A percentile compares a stretch with the other conserved stretches of the same genome.
Evolutionary conservation across 805 yeast genomes (phyloP).

Genomic region (Ogataea pini): DNA sequence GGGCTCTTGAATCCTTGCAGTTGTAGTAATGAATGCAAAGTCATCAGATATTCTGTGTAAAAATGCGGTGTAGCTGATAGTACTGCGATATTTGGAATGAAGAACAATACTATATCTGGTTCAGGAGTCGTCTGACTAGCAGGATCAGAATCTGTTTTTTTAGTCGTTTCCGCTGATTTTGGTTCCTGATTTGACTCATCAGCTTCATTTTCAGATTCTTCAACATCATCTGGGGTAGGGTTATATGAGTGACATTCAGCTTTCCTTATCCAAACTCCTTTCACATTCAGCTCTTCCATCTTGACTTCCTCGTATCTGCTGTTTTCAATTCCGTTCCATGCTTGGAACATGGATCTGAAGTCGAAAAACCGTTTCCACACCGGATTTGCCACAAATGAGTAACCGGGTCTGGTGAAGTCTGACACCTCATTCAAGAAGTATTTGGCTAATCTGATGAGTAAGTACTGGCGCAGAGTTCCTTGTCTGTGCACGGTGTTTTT

Average conservation of each 20-base stretch:
- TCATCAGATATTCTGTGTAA: conserved; percentile 46
- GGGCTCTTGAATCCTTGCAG: conserved; percentile 54
- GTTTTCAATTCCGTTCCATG: conserved; percentile 38
- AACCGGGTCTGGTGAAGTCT: conserved; percentile 22
- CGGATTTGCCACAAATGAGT: conserved; percentile 31
- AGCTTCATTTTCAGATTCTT: not conserved
- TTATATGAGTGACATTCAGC: conserved; percentile 22
- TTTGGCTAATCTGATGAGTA: conserved; percentile 22
- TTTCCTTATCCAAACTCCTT: conserved; percentile 27
- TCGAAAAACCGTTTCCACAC: conserved; percentile 36
- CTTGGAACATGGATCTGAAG: conserved; percentile 35
- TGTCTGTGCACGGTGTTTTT: conserved; percentile 34
- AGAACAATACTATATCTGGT: conserved; percentile 45
- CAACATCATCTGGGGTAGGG: not conserved
- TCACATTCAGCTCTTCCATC: conserved; percentile 4
- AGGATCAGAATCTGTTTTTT: not conserved
- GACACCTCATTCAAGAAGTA: conserved; percentile 22
- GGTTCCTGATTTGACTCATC: not conserved
- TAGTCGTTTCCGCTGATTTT: not conserved
- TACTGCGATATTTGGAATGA: conserved; percentile 46
- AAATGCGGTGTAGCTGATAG: conserved; percentile 39
- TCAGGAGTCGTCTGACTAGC: conserved; percentile 31
- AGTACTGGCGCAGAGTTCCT: conserved; percentile 32
- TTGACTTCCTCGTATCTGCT: conserved; percentile 25
- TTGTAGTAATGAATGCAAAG: conserved; percentile 42